Percentiles rank a stretch among this genome's conserved stretches.
These are phyloP conservation scores for Fusarium sp. DNA, from an alignment of 2,329 filamentous ascomycete species.

Conservation along the genomic window DNA sequence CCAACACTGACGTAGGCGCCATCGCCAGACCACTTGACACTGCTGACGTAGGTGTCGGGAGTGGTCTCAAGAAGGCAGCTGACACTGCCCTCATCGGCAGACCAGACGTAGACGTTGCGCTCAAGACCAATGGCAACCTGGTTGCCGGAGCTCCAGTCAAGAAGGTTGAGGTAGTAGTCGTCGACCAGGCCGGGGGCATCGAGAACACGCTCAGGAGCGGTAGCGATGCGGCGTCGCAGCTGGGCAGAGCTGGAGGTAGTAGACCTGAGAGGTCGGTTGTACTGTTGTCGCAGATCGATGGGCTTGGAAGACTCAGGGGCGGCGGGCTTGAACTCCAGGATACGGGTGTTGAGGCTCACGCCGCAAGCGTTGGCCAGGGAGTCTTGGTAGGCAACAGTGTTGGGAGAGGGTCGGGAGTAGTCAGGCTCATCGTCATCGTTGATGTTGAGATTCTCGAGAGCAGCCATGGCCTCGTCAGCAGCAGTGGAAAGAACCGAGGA, in stretches of 20 bases:
- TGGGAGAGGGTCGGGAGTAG: constrained; percentile 84
- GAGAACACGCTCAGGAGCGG: constrained; percentile 93
- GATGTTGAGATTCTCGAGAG: constrained; percentile 83
- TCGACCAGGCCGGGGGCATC: constrained; percentile 96
- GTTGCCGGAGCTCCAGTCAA: constrained; percentile 98
- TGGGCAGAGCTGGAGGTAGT: constrained; percentile 81
- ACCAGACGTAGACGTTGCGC: constrained; percentile 98
- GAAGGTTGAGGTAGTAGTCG: constrained; percentile 98
- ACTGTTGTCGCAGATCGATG: constrained; percentile 96
- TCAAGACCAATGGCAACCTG: constrained; percentile 98
- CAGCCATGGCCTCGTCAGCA: constrained; percentile 82
- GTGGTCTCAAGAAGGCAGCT: constrained; percentile 88
- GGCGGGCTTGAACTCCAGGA: constrained; percentile 97
- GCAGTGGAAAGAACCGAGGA: constrained; percentile 83
- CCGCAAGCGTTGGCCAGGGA: constrained; percentile 92
- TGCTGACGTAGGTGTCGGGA: constrained; percentile 95
- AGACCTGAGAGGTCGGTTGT: constrained; percentile 94
- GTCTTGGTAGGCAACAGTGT: constrained; percentile 91
- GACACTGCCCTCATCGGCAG: constrained; percentile 91
- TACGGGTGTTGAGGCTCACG: constrained; percentile 92
- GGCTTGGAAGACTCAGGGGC: constrained; percentile 98
- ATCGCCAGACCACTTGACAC: constrained; percentile 98
- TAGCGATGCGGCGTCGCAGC: constrained; percentile 91
- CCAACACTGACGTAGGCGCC: constrained; percentile 97
- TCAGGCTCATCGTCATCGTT: constrained; percentile 75